Conservation (phyloP, 257 asterid species). For the Knoxia roxburghii region DNA sequence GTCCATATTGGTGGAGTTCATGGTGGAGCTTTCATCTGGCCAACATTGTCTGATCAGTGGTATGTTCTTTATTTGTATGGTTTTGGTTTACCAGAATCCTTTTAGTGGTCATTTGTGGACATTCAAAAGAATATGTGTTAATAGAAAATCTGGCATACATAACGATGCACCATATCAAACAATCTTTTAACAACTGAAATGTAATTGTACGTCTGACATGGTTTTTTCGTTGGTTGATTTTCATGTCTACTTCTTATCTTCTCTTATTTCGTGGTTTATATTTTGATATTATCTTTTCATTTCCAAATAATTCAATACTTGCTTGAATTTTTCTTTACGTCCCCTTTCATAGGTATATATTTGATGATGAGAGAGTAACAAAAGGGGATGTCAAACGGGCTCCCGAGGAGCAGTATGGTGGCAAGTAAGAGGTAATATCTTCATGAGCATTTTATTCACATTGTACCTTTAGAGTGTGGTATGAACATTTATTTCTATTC, state of each 20-base stretch:
- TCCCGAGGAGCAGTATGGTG: slow-evolving; percentile 96
- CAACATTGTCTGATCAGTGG: slow-evolving; percentile 91
- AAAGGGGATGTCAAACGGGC: slow-evolving; percentile 95
- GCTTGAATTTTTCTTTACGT: slow-evolving; percentile 16
- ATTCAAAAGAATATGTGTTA: neutral
- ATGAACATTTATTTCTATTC: slow-evolving; percentile 13
- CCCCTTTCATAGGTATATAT: slow-evolving; percentile 69
- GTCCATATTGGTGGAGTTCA: slow-evolving; percentile 98
- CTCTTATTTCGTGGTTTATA: neutral
- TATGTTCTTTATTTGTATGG: slow-evolving; percentile 23
- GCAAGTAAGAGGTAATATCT: slow-evolving; percentile 84
- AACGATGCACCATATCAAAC: no score
- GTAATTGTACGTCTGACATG: neutral
- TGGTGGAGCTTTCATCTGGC: slow-evolving; percentile 98
- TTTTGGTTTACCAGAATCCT: neutral
- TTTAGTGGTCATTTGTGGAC: neutral
- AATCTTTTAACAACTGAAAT: neutral
- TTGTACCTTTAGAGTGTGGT: slow-evolving; percentile 8
- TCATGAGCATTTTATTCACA: neutral
- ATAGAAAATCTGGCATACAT: neutral
- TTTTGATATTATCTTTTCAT: neutral
- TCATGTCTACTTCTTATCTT: neutral
- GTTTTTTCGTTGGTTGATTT: neutral
- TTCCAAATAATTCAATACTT: neutral
- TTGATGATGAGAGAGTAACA: slow-evolving; percentile 97